Percentiles rank a stretch among this genome's conserved stretches.
Conservation (phyloP, 257 asterid species). For the Nicotiana obtusifolia region DNA sequence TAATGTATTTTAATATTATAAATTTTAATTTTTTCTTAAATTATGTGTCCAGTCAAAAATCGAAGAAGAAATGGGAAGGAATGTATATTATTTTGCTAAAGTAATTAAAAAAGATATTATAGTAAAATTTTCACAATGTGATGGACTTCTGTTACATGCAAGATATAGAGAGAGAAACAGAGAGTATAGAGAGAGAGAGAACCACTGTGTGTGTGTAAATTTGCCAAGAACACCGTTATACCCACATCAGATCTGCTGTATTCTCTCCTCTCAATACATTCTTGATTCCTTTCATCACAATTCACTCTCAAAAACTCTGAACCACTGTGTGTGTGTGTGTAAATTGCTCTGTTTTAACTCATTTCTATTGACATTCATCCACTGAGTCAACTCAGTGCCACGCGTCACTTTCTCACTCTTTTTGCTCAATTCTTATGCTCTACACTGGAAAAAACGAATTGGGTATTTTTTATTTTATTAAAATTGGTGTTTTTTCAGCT, state of each 20-base stretch:
- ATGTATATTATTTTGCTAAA: neutral
- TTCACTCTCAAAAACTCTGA: slow-evolving; percentile 14
- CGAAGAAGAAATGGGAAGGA: too few relatives aligned
- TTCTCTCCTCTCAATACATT: slow-evolving; percentile 13
- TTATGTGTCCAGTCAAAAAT: too few relatives aligned
- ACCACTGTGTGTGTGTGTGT: too few relatives aligned
- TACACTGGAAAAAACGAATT: neutral
- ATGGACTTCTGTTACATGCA: neutral
- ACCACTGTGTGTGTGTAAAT: neutral
- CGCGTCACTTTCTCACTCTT: neutral
- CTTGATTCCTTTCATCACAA: slow-evolving; percentile 12
- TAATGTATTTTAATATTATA: too few relatives aligned
- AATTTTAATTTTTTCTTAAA: too few relatives aligned
- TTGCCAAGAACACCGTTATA: neutral
- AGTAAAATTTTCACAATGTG: neutral
- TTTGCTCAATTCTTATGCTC: neutral
- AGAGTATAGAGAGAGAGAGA: neutral
- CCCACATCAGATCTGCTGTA: slow-evolving; percentile 35
- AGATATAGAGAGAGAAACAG: slow-evolving; percentile 21
- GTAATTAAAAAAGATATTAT: neutral
- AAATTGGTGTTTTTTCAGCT: slow-evolving; percentile 8
- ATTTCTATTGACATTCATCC: neutral
- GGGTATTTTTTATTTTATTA: slow-evolving; percentile 18
- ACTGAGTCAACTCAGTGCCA: too few relatives aligned
- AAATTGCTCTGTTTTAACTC: neutral